Base-by-base conservation (phyloP, 495 filamentous ascomycete genomes). In the Physcia stellaris region DNA sequence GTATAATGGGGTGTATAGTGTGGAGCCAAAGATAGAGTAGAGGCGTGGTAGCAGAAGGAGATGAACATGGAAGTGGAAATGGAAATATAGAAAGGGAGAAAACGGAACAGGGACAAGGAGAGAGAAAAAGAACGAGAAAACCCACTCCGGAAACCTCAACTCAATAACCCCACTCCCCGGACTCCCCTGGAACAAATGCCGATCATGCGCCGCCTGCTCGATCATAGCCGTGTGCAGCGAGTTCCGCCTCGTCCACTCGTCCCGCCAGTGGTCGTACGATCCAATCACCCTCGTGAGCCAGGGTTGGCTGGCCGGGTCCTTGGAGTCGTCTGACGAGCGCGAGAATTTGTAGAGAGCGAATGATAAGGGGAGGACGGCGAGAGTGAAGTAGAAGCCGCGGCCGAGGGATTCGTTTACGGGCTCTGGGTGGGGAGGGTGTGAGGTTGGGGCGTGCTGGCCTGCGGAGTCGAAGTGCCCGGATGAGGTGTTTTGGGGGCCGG, bases 141-240 rank as follows among this genome's bases (percentile, higher is more conserved):
- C 79, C 51, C 70, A 86, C 81, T 87, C 82, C 26, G 72, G 74
- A 51, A 74, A 75, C 53, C 55, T 71, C 61, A 86, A 53, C 7
- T 70, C 63, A 22, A 72, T 54, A 42, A 55, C 47, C 43, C 60
- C 56, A 24, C 50, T 60, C 37, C 58, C 58, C 22, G 49, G 58
- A 40, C 70, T 62, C 52, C 68, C 72, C 30, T 69, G 56, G 48
- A 83, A 82, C 49, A 86, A 53, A 48, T 76, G 71, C 50, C 73
- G 62, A 55, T 86, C 78, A 33, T 60, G 51, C 16, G 72, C 82
- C 16, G 80, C 81, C 59, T 77, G 76, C 63, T 85, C 79, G 35
- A 83, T 54, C 48, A 71, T 67, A 24, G 55, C 58, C 4, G 73
- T 77, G 52, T 79, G 81, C 39, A 79, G 50, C 19, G 64, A 62